Conservation (phyloP, 306 rosid genomes). For the Chamaecrista fasciculata region DNA sequence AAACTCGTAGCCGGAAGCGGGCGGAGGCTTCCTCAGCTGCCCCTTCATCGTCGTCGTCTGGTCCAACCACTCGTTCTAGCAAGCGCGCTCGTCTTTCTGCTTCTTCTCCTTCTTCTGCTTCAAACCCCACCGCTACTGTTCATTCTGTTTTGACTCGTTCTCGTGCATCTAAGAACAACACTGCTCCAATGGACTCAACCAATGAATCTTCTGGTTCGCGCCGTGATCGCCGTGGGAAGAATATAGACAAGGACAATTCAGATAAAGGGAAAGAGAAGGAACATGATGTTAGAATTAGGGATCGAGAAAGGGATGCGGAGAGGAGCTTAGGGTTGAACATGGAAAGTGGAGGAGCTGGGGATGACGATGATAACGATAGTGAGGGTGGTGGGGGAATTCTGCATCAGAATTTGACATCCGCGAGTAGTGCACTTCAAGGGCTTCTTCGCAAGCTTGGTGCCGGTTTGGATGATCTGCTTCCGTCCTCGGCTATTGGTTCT, state of each 20-base stretch:
- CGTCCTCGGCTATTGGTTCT: constrained; percentile 73
- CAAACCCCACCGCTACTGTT: constrained; percentile 26
- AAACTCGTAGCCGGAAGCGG: constrained; percentile 99
- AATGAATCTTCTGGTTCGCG: constrained; percentile 92
- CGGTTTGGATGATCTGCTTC: constrained; percentile 91
- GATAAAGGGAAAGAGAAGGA: constrained; percentile 95
- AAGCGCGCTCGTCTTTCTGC: constrained; percentile 75
- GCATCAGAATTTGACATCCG: constrained; percentile 84
- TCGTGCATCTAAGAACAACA: constrained; percentile 49
- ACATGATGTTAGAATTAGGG: constrained; percentile 67
- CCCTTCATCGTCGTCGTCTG: constrained; percentile 89
- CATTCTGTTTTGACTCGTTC: constrained; percentile 66
- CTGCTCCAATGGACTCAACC: constrained; percentile 68
- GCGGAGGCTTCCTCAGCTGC: constrained; percentile 99
- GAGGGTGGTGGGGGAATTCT: constrained; percentile 78
- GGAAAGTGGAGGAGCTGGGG: constrained; percentile 57
- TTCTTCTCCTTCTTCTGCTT: constrained; percentile 30
- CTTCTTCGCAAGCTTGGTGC: constrained; percentile 92
- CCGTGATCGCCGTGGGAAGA: constrained; percentile 65
- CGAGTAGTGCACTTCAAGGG: constrained; percentile 98
- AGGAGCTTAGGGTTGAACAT: constrained; percentile 60
- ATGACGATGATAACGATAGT: constrained; percentile 81
- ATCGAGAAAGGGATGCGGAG: constrained; percentile 61
- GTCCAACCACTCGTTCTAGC: constrained; percentile 74
- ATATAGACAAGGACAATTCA: constrained; percentile 60